Conservation (phyloP, 2,329 filamentous ascomycete species). For the Paraphoma sp. region DNA sequence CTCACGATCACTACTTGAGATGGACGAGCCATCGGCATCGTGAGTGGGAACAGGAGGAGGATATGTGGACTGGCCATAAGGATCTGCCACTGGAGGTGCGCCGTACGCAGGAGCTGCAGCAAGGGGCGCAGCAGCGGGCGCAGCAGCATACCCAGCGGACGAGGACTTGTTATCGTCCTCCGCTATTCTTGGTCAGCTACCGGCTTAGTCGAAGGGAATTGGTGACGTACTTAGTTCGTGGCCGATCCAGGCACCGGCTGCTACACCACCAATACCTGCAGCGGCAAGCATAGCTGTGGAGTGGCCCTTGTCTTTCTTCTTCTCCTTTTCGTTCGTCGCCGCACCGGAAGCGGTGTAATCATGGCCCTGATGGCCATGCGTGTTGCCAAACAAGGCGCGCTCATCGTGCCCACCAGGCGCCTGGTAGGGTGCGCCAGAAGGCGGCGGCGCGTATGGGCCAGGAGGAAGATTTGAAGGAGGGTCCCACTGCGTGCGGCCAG, state of each 20-base stretch:
- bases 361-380: constrained; percentile 31
- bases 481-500: constrained; percentile 70
- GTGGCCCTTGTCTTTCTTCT: constrained; percentile 51
- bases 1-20: constrained; percentile 48
- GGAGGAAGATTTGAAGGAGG: constrained; percentile 54
- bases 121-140: constrained; percentile 25
- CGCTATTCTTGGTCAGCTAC: constrained; percentile 25
- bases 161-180: constrained; percentile 40
- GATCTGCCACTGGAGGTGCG: constrained; percentile 19
- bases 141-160: constrained; percentile 15
- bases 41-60: constrained; percentile 48
- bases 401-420: constrained; percentile 32
- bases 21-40: constrained; percentile 51
- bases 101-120: constrained; percentile 19
- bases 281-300: constrained; percentile 59
- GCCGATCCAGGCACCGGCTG: constrained; percentile 65
- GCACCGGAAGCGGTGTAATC: constrained; percentile 31
- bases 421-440: constrained; percentile 31
- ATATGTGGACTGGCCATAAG: constrained; percentile 18
- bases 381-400: constrained; percentile 38
- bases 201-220: constrained; percentile 11
- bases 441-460: constrained; percentile 41
- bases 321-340: constrained; percentile 36
- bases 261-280: constrained; percentile 65
- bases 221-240: constrained; percentile 60